Conservation (phyloP, 257 asterid genomes). For the Solanum infundibuliforme region DNA sequence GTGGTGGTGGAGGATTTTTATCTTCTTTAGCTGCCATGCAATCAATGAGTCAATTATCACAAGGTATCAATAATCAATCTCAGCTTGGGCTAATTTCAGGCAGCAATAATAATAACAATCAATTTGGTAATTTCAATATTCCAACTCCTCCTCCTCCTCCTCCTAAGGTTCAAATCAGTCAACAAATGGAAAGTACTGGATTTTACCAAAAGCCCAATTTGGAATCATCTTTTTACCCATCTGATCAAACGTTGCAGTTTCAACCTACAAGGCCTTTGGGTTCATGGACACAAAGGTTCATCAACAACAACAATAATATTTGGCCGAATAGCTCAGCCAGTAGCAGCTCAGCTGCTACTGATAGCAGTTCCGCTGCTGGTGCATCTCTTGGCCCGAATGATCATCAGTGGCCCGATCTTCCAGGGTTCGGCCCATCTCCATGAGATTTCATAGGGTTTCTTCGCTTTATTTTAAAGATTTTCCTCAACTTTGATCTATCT, state of each 20-base stretch:
- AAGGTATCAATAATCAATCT: conserved; percentile 5
- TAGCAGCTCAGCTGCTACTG: not conserved
- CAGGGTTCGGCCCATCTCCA: conserved; percentile 25
- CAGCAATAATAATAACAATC: not conserved
- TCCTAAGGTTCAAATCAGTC: conserved; percentile 1
- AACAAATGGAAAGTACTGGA: not conserved
- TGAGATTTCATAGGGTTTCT: not conserved
- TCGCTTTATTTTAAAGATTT: not conserved
- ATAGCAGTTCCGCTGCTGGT: not conserved
- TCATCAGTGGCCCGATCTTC: conserved; percentile 24
- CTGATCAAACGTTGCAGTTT: conserved; percentile 9
- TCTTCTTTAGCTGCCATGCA: conserved; percentile 12
- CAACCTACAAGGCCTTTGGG: conserved; percentile 14
- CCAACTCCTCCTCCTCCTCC: not conserved
- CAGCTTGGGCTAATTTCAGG: not conserved
- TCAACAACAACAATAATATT: conserved; percentile 5
- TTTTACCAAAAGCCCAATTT: not conserved
- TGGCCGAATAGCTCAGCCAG: conserved; percentile 11
- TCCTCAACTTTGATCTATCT: not conserved
- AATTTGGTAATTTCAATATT: conserved; percentile 1
- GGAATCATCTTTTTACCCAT: conserved; percentile 3
- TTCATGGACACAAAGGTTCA: conserved; percentile 36
- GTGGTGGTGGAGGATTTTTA: conserved; percentile 4
- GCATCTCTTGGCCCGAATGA: conserved; percentile 25
- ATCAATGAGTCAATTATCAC: conserved; percentile 1